Percentiles rank a stretch among this genome's conserved stretches.
Conservation (phyloP, 2,329 filamentous ascomycete genomes). For the Sporothrix euskadiensis region DNA sequence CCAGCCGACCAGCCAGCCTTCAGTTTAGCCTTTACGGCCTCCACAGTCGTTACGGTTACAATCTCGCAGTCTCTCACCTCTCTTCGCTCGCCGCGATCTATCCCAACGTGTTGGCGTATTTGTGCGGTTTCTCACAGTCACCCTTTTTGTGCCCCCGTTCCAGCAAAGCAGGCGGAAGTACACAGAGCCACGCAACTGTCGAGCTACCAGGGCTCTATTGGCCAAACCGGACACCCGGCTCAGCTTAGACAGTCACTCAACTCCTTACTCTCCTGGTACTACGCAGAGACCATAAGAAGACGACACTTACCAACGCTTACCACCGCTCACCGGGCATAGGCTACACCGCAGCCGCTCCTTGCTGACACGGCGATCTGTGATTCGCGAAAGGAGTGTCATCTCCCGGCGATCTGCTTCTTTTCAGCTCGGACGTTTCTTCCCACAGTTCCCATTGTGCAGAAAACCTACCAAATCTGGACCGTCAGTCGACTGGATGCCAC, state of each 20-base stretch:
- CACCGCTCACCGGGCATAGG: background rate
- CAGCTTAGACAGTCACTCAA: constrained; percentile 1
- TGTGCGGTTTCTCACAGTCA: background rate
- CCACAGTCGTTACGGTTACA: constrained; percentile 6
- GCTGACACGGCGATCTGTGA: background rate
- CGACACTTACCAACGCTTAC: background rate
- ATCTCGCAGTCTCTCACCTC: background rate
- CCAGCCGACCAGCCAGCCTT: background rate
- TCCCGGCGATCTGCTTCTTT: background rate
- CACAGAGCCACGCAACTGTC: background rate
- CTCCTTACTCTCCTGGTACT: background rate
- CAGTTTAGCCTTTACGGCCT: constrained; percentile 1
- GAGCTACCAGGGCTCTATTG: background rate
- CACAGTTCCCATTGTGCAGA: background rate
- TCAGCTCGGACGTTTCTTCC: background rate
- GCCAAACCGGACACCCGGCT: background rate
- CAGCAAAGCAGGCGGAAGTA: background rate
- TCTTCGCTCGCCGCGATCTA: background rate
- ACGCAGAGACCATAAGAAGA: background rate
- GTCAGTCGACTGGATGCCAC: constrained; percentile 14
- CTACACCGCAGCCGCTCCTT: constrained; percentile 8
- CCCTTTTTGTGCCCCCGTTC: background rate
- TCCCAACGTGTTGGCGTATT: background rate
- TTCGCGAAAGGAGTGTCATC: background rate
- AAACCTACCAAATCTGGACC: too few relatives aligned